phyloP scores from a whole-genome alignment of 768 basidiomycete genomes.

The Megacollybia marginata region DNA sequence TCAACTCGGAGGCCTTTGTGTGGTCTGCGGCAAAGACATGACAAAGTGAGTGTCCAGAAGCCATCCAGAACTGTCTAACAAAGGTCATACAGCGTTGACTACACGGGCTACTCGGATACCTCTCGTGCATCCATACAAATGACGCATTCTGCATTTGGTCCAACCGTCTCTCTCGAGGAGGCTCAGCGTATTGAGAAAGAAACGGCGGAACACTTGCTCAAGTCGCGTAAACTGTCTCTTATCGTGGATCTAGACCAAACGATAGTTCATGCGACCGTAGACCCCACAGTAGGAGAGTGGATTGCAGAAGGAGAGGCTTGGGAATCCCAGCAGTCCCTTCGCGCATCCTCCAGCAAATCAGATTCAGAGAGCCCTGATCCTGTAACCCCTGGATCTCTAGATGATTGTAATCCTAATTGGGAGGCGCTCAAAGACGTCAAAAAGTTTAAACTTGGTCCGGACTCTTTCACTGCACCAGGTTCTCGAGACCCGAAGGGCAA shows the following conservation, averaged over 20 bases:
- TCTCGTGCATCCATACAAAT: constrained; percentile 87
- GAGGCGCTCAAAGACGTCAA: constrained; percentile 86
- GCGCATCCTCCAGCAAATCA: constrained; percentile 25
- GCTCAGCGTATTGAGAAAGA: constrained; percentile 84
- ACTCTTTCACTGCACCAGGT: constrained; percentile 46
- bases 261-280: constrained; percentile 96
- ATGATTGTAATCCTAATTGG: constrained; percentile 87
- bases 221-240: constrained; percentile 74
- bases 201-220: constrained; percentile 71
- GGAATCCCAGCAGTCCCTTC: constrained; percentile 53
- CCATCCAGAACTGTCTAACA: constrained; percentile 2
- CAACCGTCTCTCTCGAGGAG: constrained; percentile 88
- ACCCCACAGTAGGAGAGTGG: constrained; percentile 98
- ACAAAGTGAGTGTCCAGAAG: constrained; percentile 54
- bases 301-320: constrained; percentile 78
- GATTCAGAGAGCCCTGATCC: constrained; percentile 36
- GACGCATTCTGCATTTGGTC: constrained; percentile 88
- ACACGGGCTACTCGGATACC: constrained; percentile 82
- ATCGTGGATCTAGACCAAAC: constrained; percentile 99
- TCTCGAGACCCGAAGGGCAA: constrained; percentile 34
- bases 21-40: constrained; percentile 93
- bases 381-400: constrained; percentile 19
- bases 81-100: constrained; percentile 56
- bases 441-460: constrained; percentile 83
- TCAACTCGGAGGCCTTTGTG: constrained; percentile 88